phyloP scores from a whole-genome alignment of 78 protist genomes.

The Tieghemostelium lacteum region DNA sequence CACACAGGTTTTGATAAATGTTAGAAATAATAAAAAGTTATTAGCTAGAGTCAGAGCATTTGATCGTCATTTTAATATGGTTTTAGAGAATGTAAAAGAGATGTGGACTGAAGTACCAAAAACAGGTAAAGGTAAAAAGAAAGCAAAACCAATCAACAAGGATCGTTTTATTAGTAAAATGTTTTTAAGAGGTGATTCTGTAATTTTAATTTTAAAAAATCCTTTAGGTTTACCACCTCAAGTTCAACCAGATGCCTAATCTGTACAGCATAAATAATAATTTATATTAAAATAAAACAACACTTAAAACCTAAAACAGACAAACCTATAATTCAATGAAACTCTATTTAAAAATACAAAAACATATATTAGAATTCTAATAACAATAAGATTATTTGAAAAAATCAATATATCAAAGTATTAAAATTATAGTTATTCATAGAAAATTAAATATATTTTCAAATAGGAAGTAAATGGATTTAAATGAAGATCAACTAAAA shows the following conservation, averaged over 20 bases:
- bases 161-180: constrained; percentile 97
- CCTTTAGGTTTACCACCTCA: constrained; percentile 86
- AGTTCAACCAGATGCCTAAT: no score
- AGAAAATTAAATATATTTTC: no score
- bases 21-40: constrained; percentile 98
- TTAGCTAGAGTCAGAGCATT: constrained; percentile 98
- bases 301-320: neutral
- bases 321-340: no score
- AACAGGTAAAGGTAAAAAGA: constrained; percentile 89
- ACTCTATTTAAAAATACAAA: no score
- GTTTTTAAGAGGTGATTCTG: constrained; percentile 99
- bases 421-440: no score
- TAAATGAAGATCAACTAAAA: no score
- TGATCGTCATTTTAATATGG: constrained; percentile 99
- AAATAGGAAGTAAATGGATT: no score
- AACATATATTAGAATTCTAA: no score
- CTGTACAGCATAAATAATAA: no score
- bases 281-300: neutral
- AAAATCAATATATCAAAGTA: no score
- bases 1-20: constrained; percentile 94
- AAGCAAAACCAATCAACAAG: constrained; percentile 95
- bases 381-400: no score
- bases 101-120: constrained; percentile 98
- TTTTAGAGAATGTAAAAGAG: constrained; percentile 97
- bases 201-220: constrained; percentile 95